Evolutionary conservation across 495 filamentous ascomycete species (phyloP), one percentile per base, ranked within the genome.

Genomic region (Mytilinidion resinicola): DNA sequence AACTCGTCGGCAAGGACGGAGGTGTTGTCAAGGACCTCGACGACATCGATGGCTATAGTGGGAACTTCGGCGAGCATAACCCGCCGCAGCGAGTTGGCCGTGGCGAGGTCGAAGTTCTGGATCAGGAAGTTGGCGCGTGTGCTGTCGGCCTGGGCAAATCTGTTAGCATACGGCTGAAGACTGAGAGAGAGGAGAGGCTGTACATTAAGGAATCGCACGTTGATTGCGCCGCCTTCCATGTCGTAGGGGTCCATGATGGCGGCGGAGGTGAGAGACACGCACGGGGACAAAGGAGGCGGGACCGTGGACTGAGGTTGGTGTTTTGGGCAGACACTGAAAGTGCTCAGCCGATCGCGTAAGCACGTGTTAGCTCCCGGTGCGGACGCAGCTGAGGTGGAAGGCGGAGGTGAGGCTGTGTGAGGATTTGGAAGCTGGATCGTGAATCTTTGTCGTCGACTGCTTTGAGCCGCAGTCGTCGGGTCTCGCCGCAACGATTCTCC

Each of bases 1-100:
- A 97, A 95, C 71, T 98, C 93, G 72, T 98, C 93, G 39, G 93
- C 86, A 9, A 97, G 82, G 3, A 96, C 90, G 47, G 90, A 92
- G 59, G 90, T 96, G 78, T 98, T 97, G 59, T 77, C 82, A 70
- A 93, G 85, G 59, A 97, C 84, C 74, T 96, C 90, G 49, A 97
- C 91, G 2, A 96, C 80, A 69, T 97, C 92, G 74, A 96, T 91
- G 48, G 92, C 91, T 69, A 98, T 82, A 25, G 90, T 97, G 19
- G 92, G 93, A 51, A 98, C 85, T 75, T 98, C 93, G 72, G 89
- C 88, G 59, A 96, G 86, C 75, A 97, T 90, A 52, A 86, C 80
- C 64, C 93, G 90, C 61, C 93, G 91, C 38, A 97, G 81, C 46
- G 90, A 89, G 79, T 98, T 98, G 61, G 95, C 95, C 66, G 97